Base-by-base conservation (phyloP, 176 grass and related monocot genomes). In the Eleusine indica region DNA sequence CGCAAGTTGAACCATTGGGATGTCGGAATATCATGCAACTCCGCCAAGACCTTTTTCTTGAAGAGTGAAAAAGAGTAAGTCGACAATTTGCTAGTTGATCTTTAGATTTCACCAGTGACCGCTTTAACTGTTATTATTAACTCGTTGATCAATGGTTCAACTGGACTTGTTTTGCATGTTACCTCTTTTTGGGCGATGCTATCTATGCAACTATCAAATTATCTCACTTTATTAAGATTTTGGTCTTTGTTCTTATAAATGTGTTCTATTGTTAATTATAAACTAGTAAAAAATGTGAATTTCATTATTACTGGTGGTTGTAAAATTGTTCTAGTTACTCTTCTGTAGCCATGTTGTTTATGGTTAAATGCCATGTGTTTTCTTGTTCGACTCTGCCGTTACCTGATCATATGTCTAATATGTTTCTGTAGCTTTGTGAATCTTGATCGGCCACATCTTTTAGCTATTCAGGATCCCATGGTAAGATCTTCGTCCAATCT, bases 391-490 rank as follows among this genome's bases (percentile, higher is more conserved):
- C 62, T 79, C 35, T 42, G 13, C 11, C n/a, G 38, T 78, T 46
- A 13, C 64, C 46, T 80, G 46, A 90, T 82, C 49, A 46, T 60
- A 60, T 82, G 61, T 83, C 8, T 78, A 41, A 37, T 61, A 0
- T 49, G 40, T 10, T 72, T 88, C 66, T 46, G 12, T 87, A 99
- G 97, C 81, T 99, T 96, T 89, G 22, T 86, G 77, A 96, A 96
- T 85, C 52, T 58, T 84, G 93, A 99, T 38, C 88, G 90, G 25
- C 87, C 90, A 72, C 76, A 99, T 89, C 86, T 96, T 78, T 87
- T 96, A 73, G 85, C 91, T 6, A 94, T 99, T 87, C 85, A 99
- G 82, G 97, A 99, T 83, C 97, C 97, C 14, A 92, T 96, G 97
- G 97, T 99, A 73, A 89, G 74, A 57, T 94, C 4, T 41, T 66